Evolutionary conservation across 805 yeast genomes (phyloP), one percentile per base, ranked within the genome.

Genomic region (Jamesozyma rosinii): DNA sequence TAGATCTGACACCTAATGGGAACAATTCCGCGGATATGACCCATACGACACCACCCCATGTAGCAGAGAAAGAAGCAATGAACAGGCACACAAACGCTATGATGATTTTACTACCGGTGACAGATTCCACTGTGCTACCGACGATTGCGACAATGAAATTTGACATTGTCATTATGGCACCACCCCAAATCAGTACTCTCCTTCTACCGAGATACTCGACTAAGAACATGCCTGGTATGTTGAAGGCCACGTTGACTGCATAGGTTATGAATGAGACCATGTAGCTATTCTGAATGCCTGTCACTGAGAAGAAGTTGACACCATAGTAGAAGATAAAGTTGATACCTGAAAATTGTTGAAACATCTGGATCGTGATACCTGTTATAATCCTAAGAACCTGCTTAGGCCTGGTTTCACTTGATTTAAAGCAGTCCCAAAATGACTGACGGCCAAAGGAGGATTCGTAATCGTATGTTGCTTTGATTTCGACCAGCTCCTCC

Each of bases 261-360:
- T 84, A 86, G 4, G 95, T 84, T 39, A 83, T 65, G 41, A 87
- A 74, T 10, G 90, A 81, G 57, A 83, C 77, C 42, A 83, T 57
- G 61, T 83, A 86, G 39, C 81, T 80, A 54, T 76, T 72, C 10
- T 74, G 64, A 45, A 71, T 55, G 27, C 95, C 95, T 0, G 86
- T 72, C 44, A 65, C 69, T 42, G 74, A 73, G 63, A 89, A 86
- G 64, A 88, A 85, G 48, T 79, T 73, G 20, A 89, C 87, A 34
- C 95, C 94, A 61, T 81, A 89, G 67, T 89, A 89, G 59, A 89
- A 86, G 47, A 88, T 83, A 57, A 87, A 87, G 67, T 88, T 88
- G 49, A 87, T 80, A 42, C 97, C 97, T 6, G 95, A 78, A 55
- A 86, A 77, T 67, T 89, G 97, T 65, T 90, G 97, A 56, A 86